phyloP scores from a whole-genome alignment of 2,329 filamentous ascomycete genomes.

The Diplodia mutila region DNA sequence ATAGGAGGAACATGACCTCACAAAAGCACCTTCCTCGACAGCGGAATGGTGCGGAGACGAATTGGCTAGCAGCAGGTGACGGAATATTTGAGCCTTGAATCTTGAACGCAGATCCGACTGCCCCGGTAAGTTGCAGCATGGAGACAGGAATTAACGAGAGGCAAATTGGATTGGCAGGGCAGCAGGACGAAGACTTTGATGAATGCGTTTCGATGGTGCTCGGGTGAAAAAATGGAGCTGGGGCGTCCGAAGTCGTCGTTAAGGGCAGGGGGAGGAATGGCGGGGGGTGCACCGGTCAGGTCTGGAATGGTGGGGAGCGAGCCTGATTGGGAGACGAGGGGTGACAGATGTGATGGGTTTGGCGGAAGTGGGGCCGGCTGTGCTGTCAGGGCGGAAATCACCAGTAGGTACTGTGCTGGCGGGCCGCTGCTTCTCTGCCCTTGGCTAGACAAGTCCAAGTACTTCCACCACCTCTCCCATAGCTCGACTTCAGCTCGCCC shows the following conservation, averaged over 20 bases:
- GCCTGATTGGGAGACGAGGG: not conserved
- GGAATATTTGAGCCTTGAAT: not conserved
- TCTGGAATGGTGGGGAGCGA: not conserved
- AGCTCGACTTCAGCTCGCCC: not conserved
- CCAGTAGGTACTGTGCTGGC: not conserved
- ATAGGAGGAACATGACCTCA: constrained; percentile 13
- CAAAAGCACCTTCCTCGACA: not conserved
- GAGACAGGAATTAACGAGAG: too few relatives aligned
- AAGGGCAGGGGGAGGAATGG: not conserved
- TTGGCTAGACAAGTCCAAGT: not conserved
- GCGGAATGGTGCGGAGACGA: not conserved
- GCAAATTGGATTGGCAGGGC: too few relatives aligned
- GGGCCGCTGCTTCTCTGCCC: not conserved
- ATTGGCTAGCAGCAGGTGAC: not conserved
- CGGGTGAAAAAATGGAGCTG: too few relatives aligned
- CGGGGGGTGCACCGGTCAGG: not conserved
- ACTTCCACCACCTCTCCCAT: not conserved
- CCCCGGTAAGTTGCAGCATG: too few relatives aligned
- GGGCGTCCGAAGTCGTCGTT: too few relatives aligned
- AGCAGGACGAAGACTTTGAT: too few relatives aligned
- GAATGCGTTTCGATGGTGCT: too few relatives aligned
- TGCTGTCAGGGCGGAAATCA: constrained; percentile 4
- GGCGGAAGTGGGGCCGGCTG: not conserved
- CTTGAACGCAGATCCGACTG: too few relatives aligned
- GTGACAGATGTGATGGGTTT: not conserved